These are phyloP conservation scores for Albizia julibrissin DNA, from an alignment of 306 rosid species.

Conservation along the genomic window DNA sequence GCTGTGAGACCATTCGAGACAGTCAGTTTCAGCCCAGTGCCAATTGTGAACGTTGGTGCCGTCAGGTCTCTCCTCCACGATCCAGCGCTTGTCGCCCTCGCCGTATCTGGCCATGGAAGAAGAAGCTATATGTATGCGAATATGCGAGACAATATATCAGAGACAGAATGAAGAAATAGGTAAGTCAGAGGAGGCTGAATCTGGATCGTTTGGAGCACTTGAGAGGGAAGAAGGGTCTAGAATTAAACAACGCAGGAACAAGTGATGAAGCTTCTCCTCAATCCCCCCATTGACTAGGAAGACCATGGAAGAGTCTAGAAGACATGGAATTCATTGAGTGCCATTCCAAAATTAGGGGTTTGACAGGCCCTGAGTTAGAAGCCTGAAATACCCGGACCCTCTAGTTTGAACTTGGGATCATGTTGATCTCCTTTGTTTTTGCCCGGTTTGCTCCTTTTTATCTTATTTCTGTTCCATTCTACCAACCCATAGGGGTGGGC, in stretches of 20 bases:
- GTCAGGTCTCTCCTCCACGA: conserved; percentile 87
- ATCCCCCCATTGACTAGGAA: neutral
- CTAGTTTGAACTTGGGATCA: neutral
- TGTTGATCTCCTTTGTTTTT: neutral
- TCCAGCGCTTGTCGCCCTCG: conserved; percentile 97
- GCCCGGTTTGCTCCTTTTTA: neutral
- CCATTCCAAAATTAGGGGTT: neutral
- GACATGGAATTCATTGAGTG: neutral
- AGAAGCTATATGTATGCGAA: neutral
- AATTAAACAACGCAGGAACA: neutral
- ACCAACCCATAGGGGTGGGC: neutral
- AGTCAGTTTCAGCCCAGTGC: conserved; percentile 98
- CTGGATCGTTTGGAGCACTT: neutral
- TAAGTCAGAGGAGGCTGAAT: neutral
- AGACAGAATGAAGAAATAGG: neutral
- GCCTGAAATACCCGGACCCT: neutral
- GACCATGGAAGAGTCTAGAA: conserved; percentile 5
- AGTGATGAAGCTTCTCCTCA: neutral
- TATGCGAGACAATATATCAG: neutral
- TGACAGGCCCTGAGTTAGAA: neutral
- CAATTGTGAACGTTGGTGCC: conserved; percentile 99
- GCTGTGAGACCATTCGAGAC: conserved; percentile 80
- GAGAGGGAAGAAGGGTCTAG: neutral
- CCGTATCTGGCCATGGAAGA: conserved; percentile 80
- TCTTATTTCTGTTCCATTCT: neutral